Percentiles rank a stretch among this genome's conserved stretches.
phyloP scores from a whole-genome alignment of 2,329 filamentous ascomycete genomes.

The Sporothrix curviconia region DNA sequence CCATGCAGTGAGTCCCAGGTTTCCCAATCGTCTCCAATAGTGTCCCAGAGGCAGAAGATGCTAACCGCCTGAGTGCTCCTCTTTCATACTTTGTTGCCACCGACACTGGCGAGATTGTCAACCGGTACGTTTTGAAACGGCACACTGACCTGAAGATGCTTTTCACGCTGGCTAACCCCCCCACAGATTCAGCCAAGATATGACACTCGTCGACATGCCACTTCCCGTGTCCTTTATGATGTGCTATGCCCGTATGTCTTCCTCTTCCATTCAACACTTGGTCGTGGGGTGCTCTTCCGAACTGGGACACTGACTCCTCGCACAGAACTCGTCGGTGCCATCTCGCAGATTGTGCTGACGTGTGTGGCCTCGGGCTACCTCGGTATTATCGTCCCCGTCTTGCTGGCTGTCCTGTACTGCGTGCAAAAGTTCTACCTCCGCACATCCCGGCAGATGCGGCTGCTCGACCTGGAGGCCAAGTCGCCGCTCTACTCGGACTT shows the following conservation, averaged over 20 bases:
- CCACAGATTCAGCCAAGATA: constrained; percentile 13
- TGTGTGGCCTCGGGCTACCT: constrained; percentile 38
- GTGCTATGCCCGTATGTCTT: constrained; percentile 12
- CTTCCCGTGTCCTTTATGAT: constrained; percentile 16
- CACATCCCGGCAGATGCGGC: constrained; percentile 45
- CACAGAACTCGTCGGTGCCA: constrained; percentile 20
- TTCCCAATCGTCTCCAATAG: too few relatives aligned
- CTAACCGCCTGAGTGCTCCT: constrained; percentile 22
- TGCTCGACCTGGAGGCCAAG: constrained; percentile 47
- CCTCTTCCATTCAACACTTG: not conserved
- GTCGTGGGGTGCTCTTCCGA: too few relatives aligned
- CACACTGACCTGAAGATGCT: not conserved
- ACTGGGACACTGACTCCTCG: not conserved
- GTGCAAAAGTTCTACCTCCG: constrained; percentile 46
- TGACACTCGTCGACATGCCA: constrained; percentile 14
- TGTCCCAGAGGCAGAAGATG: too few relatives aligned
- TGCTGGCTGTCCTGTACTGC: constrained; percentile 34
- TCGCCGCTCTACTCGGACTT: constrained; percentile 40
- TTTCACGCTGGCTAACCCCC: not conserved
- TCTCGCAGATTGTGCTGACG: constrained; percentile 41
- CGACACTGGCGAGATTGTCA: constrained; percentile 27
- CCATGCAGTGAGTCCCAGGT: constrained; percentile 19
- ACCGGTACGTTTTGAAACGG: constrained; percentile 26
- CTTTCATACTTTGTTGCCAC: constrained; percentile 29
- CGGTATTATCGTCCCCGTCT: constrained; percentile 37